Evolutionary conservation across 1,284 basidiomycete genomes (phyloP), one percentile per base, ranked within the genome.

Genomic region (Lentinula novae-zelandiae): DNA sequence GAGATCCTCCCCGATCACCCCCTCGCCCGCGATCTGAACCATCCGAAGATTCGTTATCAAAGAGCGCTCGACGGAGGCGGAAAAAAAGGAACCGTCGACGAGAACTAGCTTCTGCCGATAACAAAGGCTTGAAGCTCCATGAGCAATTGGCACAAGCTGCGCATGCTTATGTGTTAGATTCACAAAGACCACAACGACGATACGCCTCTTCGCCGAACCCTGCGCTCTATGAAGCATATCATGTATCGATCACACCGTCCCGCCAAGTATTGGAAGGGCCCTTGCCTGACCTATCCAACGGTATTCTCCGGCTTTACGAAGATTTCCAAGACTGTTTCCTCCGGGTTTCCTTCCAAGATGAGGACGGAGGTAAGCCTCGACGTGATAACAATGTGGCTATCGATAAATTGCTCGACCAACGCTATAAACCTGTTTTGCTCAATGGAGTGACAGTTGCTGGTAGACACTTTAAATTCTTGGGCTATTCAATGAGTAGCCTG

Each of bases 331-430:
- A 84, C 36, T 77, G 72, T 53, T 90, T 90, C 70, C 66, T 90
- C 27, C 83, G 89, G 1, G 84, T 90, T 31, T 77, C 76, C 12
- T 87, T 90, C 66, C 76, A 79, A 46, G 88, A 90, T 44, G 88
- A 90, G 65, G 81, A 78, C 51, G 67, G 78, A 15, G 74, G 81
- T 0, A 75, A 78, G 55, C 78, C 80, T 62, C 77, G 81, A 46
- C 78, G 78, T 58, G 80, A 85, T 64, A 68, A 74, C 2, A 80
- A 78, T 53, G 67, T 80, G 6, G 79, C 83, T 53, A 79, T 80
- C 13, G 65, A 67, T 10, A 64, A 68, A 0, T 76, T 87, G 54
- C 71, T 87, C 38, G 39, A 66, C 15, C 63, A 68, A 8, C 76
- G 82, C 38, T 80, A 84, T 58, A 79, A 78, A 7, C 65, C 69